A percentile compares a stretch with the other conserved stretches of the same genome.
phyloP scores from a whole-genome alignment of 2,329 filamentous ascomycete genomes.

The Talaromyces pinophilus region DNA sequence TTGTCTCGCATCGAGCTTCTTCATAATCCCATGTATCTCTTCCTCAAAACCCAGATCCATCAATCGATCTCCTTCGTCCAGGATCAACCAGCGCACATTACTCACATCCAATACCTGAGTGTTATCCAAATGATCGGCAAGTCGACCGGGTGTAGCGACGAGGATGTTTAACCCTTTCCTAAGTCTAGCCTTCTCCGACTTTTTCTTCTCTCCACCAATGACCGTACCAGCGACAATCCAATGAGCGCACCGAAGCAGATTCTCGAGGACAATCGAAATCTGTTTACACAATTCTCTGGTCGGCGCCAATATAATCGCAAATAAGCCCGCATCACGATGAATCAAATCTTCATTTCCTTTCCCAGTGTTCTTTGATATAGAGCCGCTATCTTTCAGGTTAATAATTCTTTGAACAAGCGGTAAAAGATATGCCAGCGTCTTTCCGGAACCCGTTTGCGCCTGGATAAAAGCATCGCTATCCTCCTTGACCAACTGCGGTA shows the following conservation, averaged over 20 bases:
- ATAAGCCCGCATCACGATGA: conserved; percentile 82
- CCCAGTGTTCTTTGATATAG: conserved; percentile 28
- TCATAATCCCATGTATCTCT: conserved; percentile 83
- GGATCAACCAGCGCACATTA: conserved; percentile 86
- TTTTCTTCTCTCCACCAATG: conserved; percentile 70
- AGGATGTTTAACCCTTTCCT: conserved; percentile 94
- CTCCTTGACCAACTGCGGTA: conserved; percentile 75
- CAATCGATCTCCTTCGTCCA: conserved; percentile 95
- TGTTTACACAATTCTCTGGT: conserved; percentile 94
- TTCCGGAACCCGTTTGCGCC: conserved; percentile 95
- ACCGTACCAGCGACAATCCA: conserved; percentile 93
- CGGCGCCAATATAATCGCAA: conserved; percentile 90
- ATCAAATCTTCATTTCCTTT: conserved; percentile 51
- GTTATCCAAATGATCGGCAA: conserved; percentile 89
- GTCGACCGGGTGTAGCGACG: conserved; percentile 86
- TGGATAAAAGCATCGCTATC: conserved; percentile 94
- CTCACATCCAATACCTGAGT: conserved; percentile 86
- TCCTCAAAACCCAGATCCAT: conserved; percentile 99
- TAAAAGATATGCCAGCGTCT: conserved; percentile 92
- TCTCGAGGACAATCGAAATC: conserved; percentile 83
- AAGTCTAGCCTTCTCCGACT: conserved; percentile 87
- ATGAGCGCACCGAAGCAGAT: conserved; percentile 80
- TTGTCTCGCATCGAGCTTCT: conserved; percentile 69
- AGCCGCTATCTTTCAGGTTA: conserved; percentile 57
- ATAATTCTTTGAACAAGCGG: conserved; percentile 89